A percentile compares a stretch with the other conserved stretches of the same genome.
phyloP scores from a whole-genome alignment of 2,329 filamentous ascomycete genomes.

The Xylariaceae sp. region DNA sequence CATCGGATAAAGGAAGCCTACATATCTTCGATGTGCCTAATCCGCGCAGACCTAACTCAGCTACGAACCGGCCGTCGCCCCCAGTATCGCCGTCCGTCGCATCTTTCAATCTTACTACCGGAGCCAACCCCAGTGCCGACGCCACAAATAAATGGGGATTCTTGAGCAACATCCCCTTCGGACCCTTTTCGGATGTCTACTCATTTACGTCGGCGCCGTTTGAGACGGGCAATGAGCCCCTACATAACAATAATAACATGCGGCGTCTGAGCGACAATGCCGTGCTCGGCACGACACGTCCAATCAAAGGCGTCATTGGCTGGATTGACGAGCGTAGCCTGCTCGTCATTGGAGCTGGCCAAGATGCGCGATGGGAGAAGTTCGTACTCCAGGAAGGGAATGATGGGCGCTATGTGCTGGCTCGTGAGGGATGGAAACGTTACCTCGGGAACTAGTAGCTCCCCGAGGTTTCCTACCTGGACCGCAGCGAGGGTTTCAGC shows the following conservation, averaged over 20 bases:
- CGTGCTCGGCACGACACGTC: slow-evolving; percentile 50
- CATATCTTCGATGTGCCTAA: slow-evolving; percentile 87
- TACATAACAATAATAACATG: slow-evolving; percentile 38
- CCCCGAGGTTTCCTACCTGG: neutral
- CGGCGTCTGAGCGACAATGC: slow-evolving; percentile 27
- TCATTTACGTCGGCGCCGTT: slow-evolving; percentile 79
- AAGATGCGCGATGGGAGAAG: slow-evolving; percentile 82
- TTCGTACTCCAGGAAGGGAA: slow-evolving; percentile 68
- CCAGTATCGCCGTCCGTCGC: slow-evolving; percentile 14
- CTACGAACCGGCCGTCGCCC: slow-evolving; percentile 14
- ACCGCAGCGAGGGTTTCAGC: neutral
- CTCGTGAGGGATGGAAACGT: slow-evolving; percentile 77
- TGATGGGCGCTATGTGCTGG: slow-evolving; percentile 62
- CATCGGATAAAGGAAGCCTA: slow-evolving; percentile 92
- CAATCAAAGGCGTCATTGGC: slow-evolving; percentile 78
- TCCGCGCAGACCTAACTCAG: slow-evolving; percentile 34
- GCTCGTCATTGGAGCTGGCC: slow-evolving; percentile 73
- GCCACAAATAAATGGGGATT: slow-evolving; percentile 78
- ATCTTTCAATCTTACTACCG: slow-evolving; percentile 14
- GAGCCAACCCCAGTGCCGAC: slow-evolving; percentile 37
- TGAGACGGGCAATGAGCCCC: slow-evolving; percentile 72
- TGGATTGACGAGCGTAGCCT: slow-evolving; percentile 75
- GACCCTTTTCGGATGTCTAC: slow-evolving; percentile 89
- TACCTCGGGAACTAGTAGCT: slow-evolving; percentile 49
- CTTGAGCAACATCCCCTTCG: slow-evolving; percentile 74